A percentile compares a stretch with the other conserved stretches of the same genome.
These are phyloP conservation scores for Paraurostyla sp. DNA, from an alignment of 73 alveolate species.

Conservation along the genomic window DNA sequence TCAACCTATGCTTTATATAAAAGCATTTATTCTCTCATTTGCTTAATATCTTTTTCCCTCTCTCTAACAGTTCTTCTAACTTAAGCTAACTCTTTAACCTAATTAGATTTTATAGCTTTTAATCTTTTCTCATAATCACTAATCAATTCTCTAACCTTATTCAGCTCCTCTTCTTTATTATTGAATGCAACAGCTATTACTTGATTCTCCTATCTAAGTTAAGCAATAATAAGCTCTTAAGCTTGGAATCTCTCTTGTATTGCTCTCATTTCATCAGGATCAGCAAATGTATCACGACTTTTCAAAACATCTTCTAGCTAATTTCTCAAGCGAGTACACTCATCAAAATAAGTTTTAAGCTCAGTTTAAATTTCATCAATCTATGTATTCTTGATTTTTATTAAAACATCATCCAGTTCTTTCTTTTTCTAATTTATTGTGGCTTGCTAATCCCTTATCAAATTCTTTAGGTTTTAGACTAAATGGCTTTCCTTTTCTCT, in stretches of 20 bases:
- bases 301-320: slow-evolving; percentile 66
- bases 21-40: slow-evolving; percentile 36
- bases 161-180: slow-evolving; percentile 53
- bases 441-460: slow-evolving; percentile 62
- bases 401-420: slow-evolving; percentile 59
- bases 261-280: slow-evolving; percentile 60
- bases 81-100: slow-evolving; percentile 21
- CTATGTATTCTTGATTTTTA: slow-evolving; percentile 65
- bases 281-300: slow-evolving; percentile 69
- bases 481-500: slow-evolving; percentile 32
- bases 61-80: not conserved
- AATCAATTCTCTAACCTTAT: not conserved
- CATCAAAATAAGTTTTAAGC: slow-evolving; percentile 74
- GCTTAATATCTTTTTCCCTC: slow-evolving; percentile 52
- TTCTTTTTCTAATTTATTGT: slow-evolving; percentile 50
- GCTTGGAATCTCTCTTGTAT: slow-evolving; percentile 60
- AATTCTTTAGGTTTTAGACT: slow-evolving; percentile 53
- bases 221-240: slow-evolving; percentile 33
- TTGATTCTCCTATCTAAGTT: slow-evolving; percentile 52
- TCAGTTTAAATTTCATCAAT: slow-evolving; percentile 72
- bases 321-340: slow-evolving; percentile 76
- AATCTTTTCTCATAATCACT: not conserved
- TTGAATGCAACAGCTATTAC: slow-evolving; percentile 33
- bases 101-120: not conserved
- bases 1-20: not conserved